Percentiles rank a stretch among this genome's conserved stretches.
Evolutionary conservation across 1,139 yeast genomes (phyloP).

Genomic region (Taiozyma sp.): DNA sequence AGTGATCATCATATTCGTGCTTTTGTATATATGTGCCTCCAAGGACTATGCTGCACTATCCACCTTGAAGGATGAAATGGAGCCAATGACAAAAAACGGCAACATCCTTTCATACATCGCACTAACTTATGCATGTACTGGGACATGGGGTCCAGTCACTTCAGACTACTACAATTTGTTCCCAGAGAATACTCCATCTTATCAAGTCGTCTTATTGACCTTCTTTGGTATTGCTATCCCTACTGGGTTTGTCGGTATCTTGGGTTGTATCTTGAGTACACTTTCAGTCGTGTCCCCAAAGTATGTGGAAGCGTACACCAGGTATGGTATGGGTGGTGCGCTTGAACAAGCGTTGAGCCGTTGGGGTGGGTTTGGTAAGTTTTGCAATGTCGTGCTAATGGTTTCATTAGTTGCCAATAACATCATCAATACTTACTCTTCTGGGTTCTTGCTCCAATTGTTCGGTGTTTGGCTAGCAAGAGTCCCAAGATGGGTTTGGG

Average conservation of each 20-base stretch:
- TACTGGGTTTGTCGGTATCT: conserved; percentile 71
- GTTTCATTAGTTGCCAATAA: conserved; percentile 77
- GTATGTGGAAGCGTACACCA: conserved; percentile 56
- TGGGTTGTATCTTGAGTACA: conserved; percentile 67
- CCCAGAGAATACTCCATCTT: conserved; percentile 67
- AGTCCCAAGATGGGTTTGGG: conserved; percentile 80
- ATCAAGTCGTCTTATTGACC: conserved; percentile 54
- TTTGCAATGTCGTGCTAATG: conserved; percentile 62
- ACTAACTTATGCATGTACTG: conserved; percentile 71
- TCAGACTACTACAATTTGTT: conserved; percentile 81
- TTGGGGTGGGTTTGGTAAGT: conserved; percentile 82
- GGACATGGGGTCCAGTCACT: conserved; percentile 89
- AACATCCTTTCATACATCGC: conserved; percentile 73
- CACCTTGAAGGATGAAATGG: conserved; percentile 31
- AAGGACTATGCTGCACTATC: conserved; percentile 37
- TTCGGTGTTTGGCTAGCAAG: conserved; percentile 57
- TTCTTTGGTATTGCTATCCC: conserved; percentile 69
- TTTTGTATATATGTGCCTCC: conserved; percentile 66
- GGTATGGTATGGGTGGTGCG: conserved; percentile 75
- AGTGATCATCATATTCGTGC: conserved; percentile 60
- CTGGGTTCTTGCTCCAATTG: conserved; percentile 76
- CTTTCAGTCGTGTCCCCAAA: conserved; percentile 56
- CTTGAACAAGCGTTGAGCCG: conserved; percentile 61
- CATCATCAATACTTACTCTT: conserved; percentile 77
- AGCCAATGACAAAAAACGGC: conserved; percentile 46